Evolutionary conservation across 148 eudicot species (phyloP), one percentile per base, ranked within the genome.

Genomic region (Rhododendron vialii): DNA sequence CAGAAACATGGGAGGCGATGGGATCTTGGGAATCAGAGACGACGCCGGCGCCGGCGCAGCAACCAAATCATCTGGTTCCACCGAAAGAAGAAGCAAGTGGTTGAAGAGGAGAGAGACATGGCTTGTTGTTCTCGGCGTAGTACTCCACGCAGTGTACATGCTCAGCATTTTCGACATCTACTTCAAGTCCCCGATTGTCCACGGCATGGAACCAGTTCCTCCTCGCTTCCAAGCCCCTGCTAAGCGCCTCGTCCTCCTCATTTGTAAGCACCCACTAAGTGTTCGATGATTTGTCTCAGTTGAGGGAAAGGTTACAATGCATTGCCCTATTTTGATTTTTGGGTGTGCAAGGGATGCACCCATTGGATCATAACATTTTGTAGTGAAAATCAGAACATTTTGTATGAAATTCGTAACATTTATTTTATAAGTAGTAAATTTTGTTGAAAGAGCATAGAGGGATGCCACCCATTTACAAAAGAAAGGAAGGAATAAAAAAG

Each of bases 141-240:
- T 93, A 4, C 94, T 97, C 35, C 99, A 97, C 84, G 98, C 98
- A 69, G 94, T 95, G 33, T 97, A 97, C 84, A 95, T 97, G 99
- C 87, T 95, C 82, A 95, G 99, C 91, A 97, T 97, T 65, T 97
- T 97, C 89, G 99, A 97, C 82, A 97, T 97, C 35, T 97, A 95
- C 84, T 97, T 97, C 94, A 97, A 94, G 87, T 87, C 96, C 63
- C 99, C 99, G 0, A 97, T 97, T 82, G 99, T 97, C 84, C 99
- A 97, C 84, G 98, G 98, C 92, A 97, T 97, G 99, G 95, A 97
- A 76, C 99, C 94, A 22, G 98, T 95, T 69, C 51, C 85, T n/a
- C 99, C 99, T 35, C 94, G 96, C 30, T 93, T 94, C 78, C 48
- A 90, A 9, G 88, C 95, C 13, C 98, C 99, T 15, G 99, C 99